These are phyloP conservation scores for Sporothrix brunneoviolacea DNA, from an alignment of 2,329 filamentous ascomycete species.

Conservation along the genomic window DNA sequence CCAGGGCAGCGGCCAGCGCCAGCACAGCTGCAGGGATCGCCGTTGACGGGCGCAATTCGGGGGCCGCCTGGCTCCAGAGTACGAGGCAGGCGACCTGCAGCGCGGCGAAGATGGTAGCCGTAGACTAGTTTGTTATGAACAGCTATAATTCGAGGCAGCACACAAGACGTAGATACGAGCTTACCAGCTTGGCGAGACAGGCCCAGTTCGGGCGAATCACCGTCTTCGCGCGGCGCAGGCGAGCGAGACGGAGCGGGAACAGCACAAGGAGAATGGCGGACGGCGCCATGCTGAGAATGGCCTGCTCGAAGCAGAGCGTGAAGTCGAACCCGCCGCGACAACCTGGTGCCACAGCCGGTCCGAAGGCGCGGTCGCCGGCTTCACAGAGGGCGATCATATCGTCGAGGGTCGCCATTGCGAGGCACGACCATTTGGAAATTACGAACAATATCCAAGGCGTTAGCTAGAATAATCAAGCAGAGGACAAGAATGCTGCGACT, in stretches of 20 bases:
- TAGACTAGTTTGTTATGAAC: neutral
- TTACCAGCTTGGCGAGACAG: neutral
- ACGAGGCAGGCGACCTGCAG: neutral
- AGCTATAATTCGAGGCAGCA: too few relatives aligned
- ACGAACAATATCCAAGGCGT: too few relatives aligned
- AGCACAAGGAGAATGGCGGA: conserved; percentile 21
- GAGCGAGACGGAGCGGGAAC: neutral
- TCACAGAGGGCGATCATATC: too few relatives aligned
- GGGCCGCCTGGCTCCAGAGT: neutral
- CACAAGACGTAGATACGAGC: too few relatives aligned
- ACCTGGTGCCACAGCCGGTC: neutral
- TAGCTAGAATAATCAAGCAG: too few relatives aligned
- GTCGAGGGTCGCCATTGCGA: too few relatives aligned
- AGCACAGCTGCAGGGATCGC: neutral
- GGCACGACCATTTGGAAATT: too few relatives aligned
- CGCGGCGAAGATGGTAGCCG: too few relatives aligned
- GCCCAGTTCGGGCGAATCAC: neutral
- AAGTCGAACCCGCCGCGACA: too few relatives aligned
- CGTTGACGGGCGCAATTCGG: neutral
- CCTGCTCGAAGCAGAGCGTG: conserved; percentile 37
- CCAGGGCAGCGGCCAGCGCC: neutral
- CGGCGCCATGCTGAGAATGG: conserved; percentile 33
- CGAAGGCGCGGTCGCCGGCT: neutral
- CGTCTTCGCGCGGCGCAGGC: too few relatives aligned
- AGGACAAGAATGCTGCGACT: too few relatives aligned